Percentiles rank a stretch among this genome's conserved stretches.
These are phyloP conservation scores for Pseudocercospora crystallina DNA, from an alignment of 2,329 filamentous ascomycete genomes.

Conservation along the genomic window DNA sequence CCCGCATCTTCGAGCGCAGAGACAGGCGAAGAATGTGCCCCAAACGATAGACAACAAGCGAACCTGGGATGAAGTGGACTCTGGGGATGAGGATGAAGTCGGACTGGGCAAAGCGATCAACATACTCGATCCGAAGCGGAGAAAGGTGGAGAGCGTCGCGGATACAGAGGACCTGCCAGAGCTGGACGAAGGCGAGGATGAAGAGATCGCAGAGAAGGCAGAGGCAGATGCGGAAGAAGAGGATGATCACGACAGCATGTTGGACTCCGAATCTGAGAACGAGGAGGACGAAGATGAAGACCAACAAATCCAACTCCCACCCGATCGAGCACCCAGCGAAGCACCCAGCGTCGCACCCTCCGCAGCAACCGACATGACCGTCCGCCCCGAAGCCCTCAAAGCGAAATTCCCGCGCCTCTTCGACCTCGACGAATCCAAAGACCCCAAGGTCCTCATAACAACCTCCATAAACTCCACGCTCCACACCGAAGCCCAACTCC, in stretches of 20 bases:
- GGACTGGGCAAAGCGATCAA: slow-evolving; percentile 45
- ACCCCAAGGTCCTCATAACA: slow-evolving; percentile 86
- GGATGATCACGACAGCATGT: slow-evolving; percentile 73
- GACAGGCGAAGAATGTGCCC: slow-evolving; percentile 76
- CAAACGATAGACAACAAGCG: slow-evolving; percentile 82
- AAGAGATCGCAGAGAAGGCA: slow-evolving; percentile 12
- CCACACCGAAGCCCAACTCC: slow-evolving; percentile 75
- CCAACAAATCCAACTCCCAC: slow-evolving; percentile 24
- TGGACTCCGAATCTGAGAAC: slow-evolving; percentile 53
- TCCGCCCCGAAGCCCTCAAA: slow-evolving; percentile 61
- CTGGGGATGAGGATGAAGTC: slow-evolving; percentile 41
- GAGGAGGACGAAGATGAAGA: slow-evolving; percentile 43
- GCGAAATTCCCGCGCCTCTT: slow-evolving; percentile 63
- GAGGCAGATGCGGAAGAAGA: slow-evolving; percentile 42
- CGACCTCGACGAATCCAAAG: slow-evolving; percentile 49
- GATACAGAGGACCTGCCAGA: slow-evolving; percentile 14
- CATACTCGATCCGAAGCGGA: slow-evolving; percentile 46
- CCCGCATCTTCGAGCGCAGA: slow-evolving; percentile 69
- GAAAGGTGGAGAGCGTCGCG: slow-evolving; percentile 38
- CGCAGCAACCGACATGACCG: slow-evolving; percentile 59
- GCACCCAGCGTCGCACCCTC: slow-evolving; percentile 53
- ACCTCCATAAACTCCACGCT: slow-evolving; percentile 86
- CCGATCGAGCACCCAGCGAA: slow-evolving; percentile 36
- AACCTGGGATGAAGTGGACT: slow-evolving; percentile 69
- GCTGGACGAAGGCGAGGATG: slow-evolving; percentile 8